Base-by-base conservation (phyloP, 2,329 filamentous ascomycete species). In the Ophiocordyceps camponoti-floridani region DNA sequence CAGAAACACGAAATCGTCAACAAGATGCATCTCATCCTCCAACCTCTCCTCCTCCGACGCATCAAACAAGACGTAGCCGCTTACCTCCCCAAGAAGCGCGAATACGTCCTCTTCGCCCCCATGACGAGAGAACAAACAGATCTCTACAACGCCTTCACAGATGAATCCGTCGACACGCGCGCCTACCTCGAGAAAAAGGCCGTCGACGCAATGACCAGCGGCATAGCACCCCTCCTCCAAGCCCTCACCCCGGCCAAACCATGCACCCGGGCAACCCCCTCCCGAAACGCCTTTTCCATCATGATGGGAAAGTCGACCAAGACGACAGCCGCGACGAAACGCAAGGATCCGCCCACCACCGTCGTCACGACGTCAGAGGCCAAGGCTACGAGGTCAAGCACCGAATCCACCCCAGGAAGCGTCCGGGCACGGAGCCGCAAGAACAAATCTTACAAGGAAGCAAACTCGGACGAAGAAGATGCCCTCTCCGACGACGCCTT, bases 71-170 rank as follows among this genome's bases (percentile, higher is more conserved):
- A 98, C 55, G 91, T 98, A 0, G 89, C 94, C 45, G 80, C 80
- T 2, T 76, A 86, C 42, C 69, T 98, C n/a, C 91, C 91, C 0
- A 93, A 89, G 62, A 98, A 98, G 66, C 77, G 91, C 27, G 91
- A 98, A 59, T 98, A 98, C 52, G 84, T 98, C 3, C 66, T 98
- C 0, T 96, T 91, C 54, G 91, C 91, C 0, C 91, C 91, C 0
- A 77, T 98, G 63, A 94, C 87, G 0, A 74, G 79, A 23, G 86
- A 91, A 52, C 91, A 98, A 57, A 85, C 87, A 2, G 89, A 95
- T 46, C 63, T 98, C 0, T 98, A 98, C 56, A 78, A 79, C 43
- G 70, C 68, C 0, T 67, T 81, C 31, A 72, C 60, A 45, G 69
- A 80, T 54, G 75, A 73, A 48, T 65, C 65, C 2, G 59, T 64